Evolutionary conservation across 192 early-diverging fungal species (phyloP).

Genomic region (Oehlia diaphana): DNA sequence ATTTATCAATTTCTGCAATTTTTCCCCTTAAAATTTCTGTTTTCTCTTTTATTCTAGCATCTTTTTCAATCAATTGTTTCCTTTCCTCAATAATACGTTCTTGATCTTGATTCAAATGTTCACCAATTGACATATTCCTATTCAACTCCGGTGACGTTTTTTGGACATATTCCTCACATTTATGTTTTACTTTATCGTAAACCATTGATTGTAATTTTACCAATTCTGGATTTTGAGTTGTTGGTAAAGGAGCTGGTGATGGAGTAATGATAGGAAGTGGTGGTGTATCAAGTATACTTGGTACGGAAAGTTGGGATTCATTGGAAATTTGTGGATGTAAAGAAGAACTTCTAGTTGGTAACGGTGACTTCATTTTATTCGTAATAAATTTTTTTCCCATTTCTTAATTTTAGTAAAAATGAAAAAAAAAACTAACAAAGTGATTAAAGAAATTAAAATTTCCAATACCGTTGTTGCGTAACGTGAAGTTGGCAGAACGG

Average conservation of each 20-base stretch:
- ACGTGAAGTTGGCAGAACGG: neutral
- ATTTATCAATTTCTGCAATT: constrained; percentile 56
- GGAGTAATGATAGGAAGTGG: constrained; percentile 5
- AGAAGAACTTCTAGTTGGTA: neutral
- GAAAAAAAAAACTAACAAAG: neutral
- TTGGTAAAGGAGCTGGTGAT: constrained; percentile 8
- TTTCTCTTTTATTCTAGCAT: constrained; percentile 65
- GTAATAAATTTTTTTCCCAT: too few species aligned
- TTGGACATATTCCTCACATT: constrained; percentile 59
- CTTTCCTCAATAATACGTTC: constrained; percentile 61
- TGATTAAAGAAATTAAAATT: neutral
- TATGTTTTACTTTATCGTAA: constrained; percentile 57
- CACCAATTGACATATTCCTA: constrained; percentile 62
- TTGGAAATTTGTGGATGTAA: constrained; percentile 17
- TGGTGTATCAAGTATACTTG: constrained; percentile 36
- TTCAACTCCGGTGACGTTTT: constrained; percentile 64
- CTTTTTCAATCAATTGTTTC: constrained; percentile 51
- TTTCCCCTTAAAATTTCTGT: constrained; percentile 64
- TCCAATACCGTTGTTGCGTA: neutral
- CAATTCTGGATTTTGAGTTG: constrained; percentile 40
- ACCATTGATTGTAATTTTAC: constrained; percentile 60
- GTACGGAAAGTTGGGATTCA: constrained; percentile 28
- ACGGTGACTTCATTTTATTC: neutral
- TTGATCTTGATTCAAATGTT: constrained; percentile 73
- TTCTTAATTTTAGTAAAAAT: neutral